Conservation (phyloP, 2,329 filamentous ascomycete species). For the Davidsoniella australis region DNA sequence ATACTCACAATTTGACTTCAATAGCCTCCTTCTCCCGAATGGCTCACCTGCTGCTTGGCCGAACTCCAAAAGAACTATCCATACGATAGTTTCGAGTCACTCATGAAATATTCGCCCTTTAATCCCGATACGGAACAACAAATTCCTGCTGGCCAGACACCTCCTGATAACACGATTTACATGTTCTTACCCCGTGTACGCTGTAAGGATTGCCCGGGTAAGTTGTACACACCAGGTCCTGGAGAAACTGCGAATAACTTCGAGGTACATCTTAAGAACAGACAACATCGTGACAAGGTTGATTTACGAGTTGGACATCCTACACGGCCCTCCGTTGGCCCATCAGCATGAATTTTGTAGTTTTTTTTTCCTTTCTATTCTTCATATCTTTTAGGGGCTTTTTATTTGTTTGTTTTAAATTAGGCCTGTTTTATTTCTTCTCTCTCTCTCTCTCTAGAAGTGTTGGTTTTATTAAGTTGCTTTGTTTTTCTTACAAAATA, state of each 20-base stretch:
- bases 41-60: constrained; percentile 62
- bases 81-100: constrained; percentile 68
- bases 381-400: too few species aligned
- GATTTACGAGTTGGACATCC: constrained; percentile 18
- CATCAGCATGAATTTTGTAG: too few species aligned
- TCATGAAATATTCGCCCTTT: constrained; percentile 79
- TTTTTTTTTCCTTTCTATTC: too few species aligned
- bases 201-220: constrained; percentile 83
- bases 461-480: too few species aligned
- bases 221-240: constrained; percentile 81
- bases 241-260: constrained; percentile 79
- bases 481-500: too few species aligned
- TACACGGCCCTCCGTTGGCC: constrained; percentile 9
- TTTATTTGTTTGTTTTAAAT: background rate
- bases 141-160: constrained; percentile 34
- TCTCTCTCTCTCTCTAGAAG: background rate
- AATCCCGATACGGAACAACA: constrained; percentile 53
- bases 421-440: background rate
- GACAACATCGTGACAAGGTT: constrained; percentile 58
- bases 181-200: constrained; percentile 79
- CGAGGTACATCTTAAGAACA: constrained; percentile 78
- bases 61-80: constrained; percentile 56
- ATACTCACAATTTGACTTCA: constrained; percentile 4
- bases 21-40: constrained; percentile 70
- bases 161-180: constrained; percentile 50